Evolutionary conservation across 257 asterid genomes (phyloP).

Genomic region (Solanum ossicruentum): DNA sequence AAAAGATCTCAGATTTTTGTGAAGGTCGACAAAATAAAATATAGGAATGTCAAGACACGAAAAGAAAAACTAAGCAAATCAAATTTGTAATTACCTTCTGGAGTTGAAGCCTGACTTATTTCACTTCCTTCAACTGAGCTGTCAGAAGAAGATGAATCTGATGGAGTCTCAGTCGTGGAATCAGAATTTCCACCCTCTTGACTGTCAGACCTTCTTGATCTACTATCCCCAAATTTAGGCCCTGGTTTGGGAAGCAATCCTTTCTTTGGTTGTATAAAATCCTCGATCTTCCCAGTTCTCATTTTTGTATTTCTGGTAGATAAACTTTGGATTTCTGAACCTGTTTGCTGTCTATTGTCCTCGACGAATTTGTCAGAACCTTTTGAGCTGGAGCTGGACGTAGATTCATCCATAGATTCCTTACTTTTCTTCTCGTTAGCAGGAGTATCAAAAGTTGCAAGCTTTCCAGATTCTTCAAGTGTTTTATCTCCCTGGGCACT

Average conservation of each 20-base stretch:
- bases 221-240: conserved; percentile 28
- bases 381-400: conserved; percentile 9
- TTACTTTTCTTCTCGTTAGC: conserved; percentile 12
- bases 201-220: conserved; percentile 49
- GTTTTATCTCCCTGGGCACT: conserved; percentile 9
- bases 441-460: conserved; percentile 6
- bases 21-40: neutral
- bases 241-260: conserved; percentile 26
- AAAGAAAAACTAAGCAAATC: neutral
- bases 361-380: conserved; percentile 11
- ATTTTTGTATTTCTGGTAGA: conserved; percentile 8
- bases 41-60: neutral
- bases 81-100: conserved; percentile 29
- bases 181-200: conserved; percentile 25
- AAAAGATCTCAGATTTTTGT: neutral
- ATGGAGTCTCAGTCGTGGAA: conserved; percentile 29
- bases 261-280: conserved; percentile 21
- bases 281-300: neutral
- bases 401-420: conserved; percentile 19
- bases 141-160: conserved; percentile 49
- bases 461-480: conserved; percentile 11
- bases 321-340: conserved; percentile 2
- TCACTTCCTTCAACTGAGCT: conserved; percentile 43
- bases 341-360: conserved; percentile 11
- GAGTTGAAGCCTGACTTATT: conserved; percentile 27